Evolutionary conservation across 345 rosid species (phyloP), one percentile per base, ranked within the genome.

Genomic region (Alliaria petiolata): DNA sequence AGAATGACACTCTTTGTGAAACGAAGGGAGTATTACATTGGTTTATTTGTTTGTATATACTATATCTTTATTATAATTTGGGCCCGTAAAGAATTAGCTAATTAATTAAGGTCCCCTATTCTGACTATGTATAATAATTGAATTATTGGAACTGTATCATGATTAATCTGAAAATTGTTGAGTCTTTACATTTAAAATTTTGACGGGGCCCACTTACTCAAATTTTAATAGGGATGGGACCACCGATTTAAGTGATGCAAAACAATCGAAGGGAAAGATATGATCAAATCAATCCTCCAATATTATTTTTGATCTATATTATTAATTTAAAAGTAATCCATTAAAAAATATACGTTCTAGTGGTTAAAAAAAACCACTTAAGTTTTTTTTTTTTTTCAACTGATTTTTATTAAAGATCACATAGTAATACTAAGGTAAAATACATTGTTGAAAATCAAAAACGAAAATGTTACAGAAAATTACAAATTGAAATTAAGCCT

Each of bases 241-340:
- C 74, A 60, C 52, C 45, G 38, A 68, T 61, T 68, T 69, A 16
- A 53, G 36, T 75, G 79, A 61, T 61, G 51, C 12, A 68, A 36
- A 61, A 75, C 65, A 54, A 65, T n/a, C n/a, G n/a, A n/a, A n/a
- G n/a, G n/a, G n/a, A n/a, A n/a, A n/a, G n/a, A 68, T 75, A 69
- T 75, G 65, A 75, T 62, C 70, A 69, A 75, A 67, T 75, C 74
- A n/a, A n/a, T n/a, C n/a, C n/a, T n/a, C n/a, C n/a, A n/a, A n/a
- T n/a, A n/a, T n/a, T n/a, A n/a, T n/a, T n/a, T n/a, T n/a, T n/a
- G n/a, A n/a, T n/a, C n/a, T n/a, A n/a, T n/a, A n/a, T n/a, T n/a
- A n/a, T n/a, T n/a, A n/a, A n/a, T n/a, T n/a, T n/a, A n/a, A n/a
- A n/a, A n/a, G n/a, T 20, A 53, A 45, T 53, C 6, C 11, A 68